These are phyloP conservation scores for Trametes cubensis DNA, from an alignment of 768 basidiomycete species.

Conservation along the genomic window DNA sequence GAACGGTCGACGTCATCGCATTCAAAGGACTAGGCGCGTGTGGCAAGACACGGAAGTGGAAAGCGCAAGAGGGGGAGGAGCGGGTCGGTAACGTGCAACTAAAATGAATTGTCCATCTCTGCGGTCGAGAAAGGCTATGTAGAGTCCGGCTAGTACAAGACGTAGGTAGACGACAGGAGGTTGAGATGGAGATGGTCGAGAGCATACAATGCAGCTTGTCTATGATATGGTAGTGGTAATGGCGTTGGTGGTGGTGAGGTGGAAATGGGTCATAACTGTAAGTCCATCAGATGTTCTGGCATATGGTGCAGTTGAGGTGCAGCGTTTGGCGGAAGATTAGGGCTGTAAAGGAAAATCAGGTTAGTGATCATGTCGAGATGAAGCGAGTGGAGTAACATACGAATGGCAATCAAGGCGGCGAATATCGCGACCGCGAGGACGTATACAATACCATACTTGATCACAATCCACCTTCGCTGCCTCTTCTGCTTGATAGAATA, in stretches of 20 bases:
- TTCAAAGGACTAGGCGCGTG: too few relatives aligned
- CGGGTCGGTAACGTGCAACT: neutral
- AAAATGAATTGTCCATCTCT: slow-evolving; percentile 27
- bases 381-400: slow-evolving; percentile 47
- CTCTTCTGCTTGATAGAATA: slow-evolving; percentile 89
- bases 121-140: slow-evolving; percentile 19
- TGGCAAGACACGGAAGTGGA: neutral
- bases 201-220: slow-evolving; percentile 26
- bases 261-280: slow-evolving; percentile 22
- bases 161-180: neutral
- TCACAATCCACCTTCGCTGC: slow-evolving; percentile 88
- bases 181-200: slow-evolving; percentile 9
- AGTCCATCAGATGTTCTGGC: slow-evolving; percentile 33
- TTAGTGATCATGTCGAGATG: neutral
- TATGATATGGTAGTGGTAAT: slow-evolving; percentile 14
- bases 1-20: slow-evolving; percentile 1
- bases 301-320: slow-evolving; percentile 33
- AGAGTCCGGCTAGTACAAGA: slow-evolving; percentile 28
- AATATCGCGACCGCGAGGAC: slow-evolving; percentile 68
- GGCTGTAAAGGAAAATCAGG: slow-evolving; percentile 20
- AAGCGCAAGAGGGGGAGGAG: neutral
- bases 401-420: slow-evolving; percentile 74
- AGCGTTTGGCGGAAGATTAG: slow-evolving; percentile 32
- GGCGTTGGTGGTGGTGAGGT: too few relatives aligned
- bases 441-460: slow-evolving; percentile 85